Percentiles rank a stretch among this genome's conserved stretches.
These are phyloP conservation scores for Apiospora sp. DNA, from an alignment of 2,329 filamentous ascomycete genomes.

Conservation along the genomic window DNA sequence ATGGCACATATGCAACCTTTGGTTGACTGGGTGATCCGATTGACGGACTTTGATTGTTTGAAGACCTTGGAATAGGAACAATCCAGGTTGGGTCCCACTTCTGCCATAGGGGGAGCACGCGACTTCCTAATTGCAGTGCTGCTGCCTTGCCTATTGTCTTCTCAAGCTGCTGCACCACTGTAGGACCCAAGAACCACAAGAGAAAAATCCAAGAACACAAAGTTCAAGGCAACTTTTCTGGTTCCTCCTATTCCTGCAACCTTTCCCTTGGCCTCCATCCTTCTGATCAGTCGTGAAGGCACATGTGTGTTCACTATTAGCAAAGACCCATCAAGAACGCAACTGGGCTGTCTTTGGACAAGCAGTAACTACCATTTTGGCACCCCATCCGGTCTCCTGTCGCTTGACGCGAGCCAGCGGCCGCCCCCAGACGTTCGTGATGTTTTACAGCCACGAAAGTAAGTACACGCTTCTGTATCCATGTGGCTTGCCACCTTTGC, in stretches of 20 bases:
- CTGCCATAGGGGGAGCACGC: conserved; percentile 6
- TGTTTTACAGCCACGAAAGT: conserved; percentile 99
- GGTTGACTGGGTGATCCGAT: neutral
- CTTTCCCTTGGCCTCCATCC: neutral
- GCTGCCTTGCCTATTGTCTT: conserved; percentile 2
- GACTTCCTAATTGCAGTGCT: neutral
- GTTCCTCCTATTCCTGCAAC: neutral
- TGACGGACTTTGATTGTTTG: neutral
- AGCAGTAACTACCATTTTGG: neutral
- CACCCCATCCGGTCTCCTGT: neutral
- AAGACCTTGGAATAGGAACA: neutral
- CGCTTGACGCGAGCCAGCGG: neutral
- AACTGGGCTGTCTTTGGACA: too few relatives aligned
- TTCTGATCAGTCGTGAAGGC: neutral
- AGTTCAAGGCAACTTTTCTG: neutral
- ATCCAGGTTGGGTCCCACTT: conserved; percentile 8
- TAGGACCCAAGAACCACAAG: neutral
- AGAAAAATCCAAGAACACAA: neutral
- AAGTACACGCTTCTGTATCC: conserved; percentile 44
- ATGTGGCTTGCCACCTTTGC: neutral
- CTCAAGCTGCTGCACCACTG: neutral
- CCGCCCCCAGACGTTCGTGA: conserved; percentile 48
- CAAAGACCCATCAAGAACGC: neutral
- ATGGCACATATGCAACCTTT: neutral
- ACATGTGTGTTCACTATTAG: neutral